Base-by-base conservation (phyloP, 306 rosid species). In the Fagus sylvatica region DNA sequence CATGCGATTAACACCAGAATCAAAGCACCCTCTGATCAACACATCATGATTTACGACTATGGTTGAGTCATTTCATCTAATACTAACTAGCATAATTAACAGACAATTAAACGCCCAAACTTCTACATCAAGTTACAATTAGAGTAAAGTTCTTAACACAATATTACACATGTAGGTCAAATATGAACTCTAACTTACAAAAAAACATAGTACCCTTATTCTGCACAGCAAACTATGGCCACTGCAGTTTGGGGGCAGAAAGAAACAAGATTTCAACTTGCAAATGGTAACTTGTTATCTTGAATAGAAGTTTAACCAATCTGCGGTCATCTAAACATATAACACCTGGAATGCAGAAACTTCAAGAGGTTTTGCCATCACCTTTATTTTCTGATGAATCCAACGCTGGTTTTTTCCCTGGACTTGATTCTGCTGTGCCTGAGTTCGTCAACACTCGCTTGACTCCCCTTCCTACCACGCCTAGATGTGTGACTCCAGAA, bases 401-500 rank as follows among this genome's bases (percentile, higher is more conserved):
- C 12, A 80, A 17, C 19, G 91, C 83, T 32, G 87, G 92, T 87
- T 91, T 95, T 88, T 93, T 95, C 34, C 34, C 8, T 4, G 86
- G 61, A 85, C 77, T 81, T 49, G 88, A 84, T 73, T 91, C 94
- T n/a, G 85, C 71, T 1, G 72, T 65, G 76, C 80, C 82, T 3
- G 92, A 75, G 64, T 66, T 87, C 74, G 73, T 78, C 60, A 87
- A 78, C 34, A 88, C 84, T 72, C 99, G 90, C 88, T 93, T 95
- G 53, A 95, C 96, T 74, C 99, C 99, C 85, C 99, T 89, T 79
- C 99, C 99, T 5, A 95, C 96, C 74, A 95, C 94, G 1, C 99
- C 99, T 62, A 95, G 99, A 79, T 95, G 94, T 41, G 98, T 95
- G 84, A 95, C 94, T 67, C 79, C 95, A 74, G 97, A 53, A 51